Conservation (phyloP, 306 rosid genomes). For the Quillaja saponaria region DNA sequence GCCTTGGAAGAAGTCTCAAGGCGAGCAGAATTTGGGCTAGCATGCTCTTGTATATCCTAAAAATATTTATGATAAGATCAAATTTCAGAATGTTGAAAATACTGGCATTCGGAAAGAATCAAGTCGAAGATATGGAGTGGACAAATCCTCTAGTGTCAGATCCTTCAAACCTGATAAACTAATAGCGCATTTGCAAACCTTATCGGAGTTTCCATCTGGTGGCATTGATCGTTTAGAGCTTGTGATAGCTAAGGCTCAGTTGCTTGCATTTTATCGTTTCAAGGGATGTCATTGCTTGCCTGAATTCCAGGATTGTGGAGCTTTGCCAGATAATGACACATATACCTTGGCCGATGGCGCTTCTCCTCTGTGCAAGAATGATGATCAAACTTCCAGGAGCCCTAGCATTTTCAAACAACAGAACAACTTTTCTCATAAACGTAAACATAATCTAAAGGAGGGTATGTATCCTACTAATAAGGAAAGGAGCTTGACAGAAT, state of each 20-base stretch:
- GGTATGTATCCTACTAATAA: conserved; percentile 50
- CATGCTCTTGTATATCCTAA: conserved; percentile 76
- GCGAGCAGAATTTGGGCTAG: conserved; percentile 70
- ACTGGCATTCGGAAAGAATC: conserved; percentile 67
- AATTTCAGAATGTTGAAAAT: conserved; percentile 69
- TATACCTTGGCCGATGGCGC: conserved; percentile 35
- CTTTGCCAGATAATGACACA: conserved; percentile 50
- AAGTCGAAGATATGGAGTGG: conserved; percentile 48
- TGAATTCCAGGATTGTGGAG: conserved; percentile 67
- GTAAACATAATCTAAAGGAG: conserved; percentile 70
- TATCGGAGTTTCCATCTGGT: conserved; percentile 61
- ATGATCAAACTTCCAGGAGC: conserved; percentile 38
- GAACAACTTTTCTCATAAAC: conserved; percentile 57
- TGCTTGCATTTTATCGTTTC: conserved; percentile 66
- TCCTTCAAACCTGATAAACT: conserved; percentile 63
- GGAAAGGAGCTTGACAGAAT: conserved; percentile 75
- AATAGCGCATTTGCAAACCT: conserved; percentile 49
- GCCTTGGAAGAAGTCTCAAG: conserved; percentile 86
- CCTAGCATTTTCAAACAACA: conserved; percentile 40
- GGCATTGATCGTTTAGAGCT: conserved; percentile 66
- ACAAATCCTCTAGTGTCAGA: conserved; percentile 53
- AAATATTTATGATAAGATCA: conserved; percentile 51
- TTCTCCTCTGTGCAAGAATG: conserved; percentile 37
- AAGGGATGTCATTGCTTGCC: conserved; percentile 77
- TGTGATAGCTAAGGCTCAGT: conserved; percentile 79